Evolutionary conservation across 768 basidiomycete species (phyloP), one percentile per base, ranked within the genome.

Genomic region (Pisolithus tinctorius): DNA sequence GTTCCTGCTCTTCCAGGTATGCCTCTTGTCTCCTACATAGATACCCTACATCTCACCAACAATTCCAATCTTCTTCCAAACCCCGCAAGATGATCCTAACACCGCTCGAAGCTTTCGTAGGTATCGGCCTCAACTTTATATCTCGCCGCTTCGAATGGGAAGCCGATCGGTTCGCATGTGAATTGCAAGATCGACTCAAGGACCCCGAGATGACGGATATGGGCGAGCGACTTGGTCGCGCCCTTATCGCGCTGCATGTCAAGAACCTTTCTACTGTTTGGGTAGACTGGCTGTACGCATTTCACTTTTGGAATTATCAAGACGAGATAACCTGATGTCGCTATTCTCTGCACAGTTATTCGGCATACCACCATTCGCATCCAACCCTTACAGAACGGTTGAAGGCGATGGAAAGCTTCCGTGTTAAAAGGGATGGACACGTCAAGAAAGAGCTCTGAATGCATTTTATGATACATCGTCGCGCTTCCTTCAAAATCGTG

Each of bases 341-440:
- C 13, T 5, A 5, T 5, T 17, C 43, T 47, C 16, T 30, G 16
- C n/a, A 39, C 55, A 88, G 87, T 52, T 96, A 95, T 71, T 96
- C 93, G 47, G 89, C 90, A 20, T 96, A 92, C 60, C 92, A 96
- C 67, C 92, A 97, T 69, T 93, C 89, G 44, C 95, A 99, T 68
- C 95, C 95, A 4, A 96, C 93, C 2, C 67, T 99, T 57, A 86
- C 88, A 36, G 94, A 99, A 71, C 80, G 94, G 7, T 72, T 97
- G 60, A 83, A 80, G 56, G 90, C 82, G 2, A 76, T 96, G 37
- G 91, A 95, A 53, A 64, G 69, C n/a, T 82, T 79, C 73, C 77
- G 82, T 59, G 68, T 66, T 4, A 68, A 73, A 54, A 70, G 71
- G 31, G 37, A 49, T 0, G 58, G 55, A 55, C 48, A 62, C 51